Base-by-base conservation (phyloP, 495 filamentous ascomycete species). In the Ramalina peruviana region DNA sequence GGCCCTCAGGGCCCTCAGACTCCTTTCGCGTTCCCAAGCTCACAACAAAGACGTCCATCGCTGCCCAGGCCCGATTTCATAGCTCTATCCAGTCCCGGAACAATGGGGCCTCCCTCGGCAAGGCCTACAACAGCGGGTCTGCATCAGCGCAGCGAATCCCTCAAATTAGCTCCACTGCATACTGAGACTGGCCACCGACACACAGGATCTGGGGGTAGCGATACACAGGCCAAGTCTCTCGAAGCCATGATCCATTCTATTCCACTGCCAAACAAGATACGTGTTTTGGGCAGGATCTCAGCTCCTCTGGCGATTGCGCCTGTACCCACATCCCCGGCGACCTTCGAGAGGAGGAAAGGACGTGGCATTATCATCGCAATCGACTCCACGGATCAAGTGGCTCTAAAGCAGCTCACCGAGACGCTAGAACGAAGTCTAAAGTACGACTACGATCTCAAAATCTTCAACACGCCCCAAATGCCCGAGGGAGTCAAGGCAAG, bases 321-420 rank as follows among this genome's bases (percentile, higher is more conserved):
- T 12, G 65, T 67, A 57, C 62, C 63, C 15, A 65, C 64, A 33
- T 66, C 63, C n/a, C 69, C 64, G 7, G 55, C 65, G 9, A 36
- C 26, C 26, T 30, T 48, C 45, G 26, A 37, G 17, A 37, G 27
- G 45, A 63, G 60, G 33, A 65, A 65, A 48, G 63, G 71, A 21
- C 75, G 89, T 38, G 88, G 93, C 0, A 75, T 85, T 1, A 73
- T 96, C 23, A 80, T 97, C 42, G 81, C 86, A 0, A 63, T 98
- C 20, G 92, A 98, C 60, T 87, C 88, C 13, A 66, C 82, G 20
- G 74, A 84, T 45, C 57, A 62, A 3, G 54, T 61, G 1, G 57
- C 81, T 12, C 25, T 77, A 1, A 62, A 68, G 17, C 80, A 81
- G 53, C 74, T 94, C 3, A 73, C 79, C 39, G 70, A 72, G 9